phyloP scores from a whole-genome alignment of 176 grass and related monocot genomes.

The Oryza meyeriana region DNA sequence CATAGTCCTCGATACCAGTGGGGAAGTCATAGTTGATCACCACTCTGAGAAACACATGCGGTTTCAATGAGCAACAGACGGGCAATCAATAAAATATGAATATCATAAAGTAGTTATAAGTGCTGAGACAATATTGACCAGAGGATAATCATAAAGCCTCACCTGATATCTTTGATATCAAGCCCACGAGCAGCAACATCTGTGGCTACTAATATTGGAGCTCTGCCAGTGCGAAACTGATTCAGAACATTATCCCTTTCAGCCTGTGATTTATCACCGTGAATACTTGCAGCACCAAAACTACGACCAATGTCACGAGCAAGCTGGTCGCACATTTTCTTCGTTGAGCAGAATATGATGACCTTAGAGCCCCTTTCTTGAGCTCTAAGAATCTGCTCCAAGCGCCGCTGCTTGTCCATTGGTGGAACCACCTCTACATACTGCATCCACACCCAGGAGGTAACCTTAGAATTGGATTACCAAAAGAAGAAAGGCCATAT shows the following conservation, averaged over 20 bases:
- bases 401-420: conserved; percentile 76
- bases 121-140: conserved; percentile 2
- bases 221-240: conserved; percentile 80
- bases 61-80: conserved; percentile 21
- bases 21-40: conserved; percentile 99
- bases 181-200: conserved; percentile 97
- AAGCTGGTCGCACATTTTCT: conserved; percentile 88
- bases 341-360: conserved; percentile 96
- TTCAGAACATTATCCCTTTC: conserved; percentile 88
- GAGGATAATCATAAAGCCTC: conserved; percentile 3
- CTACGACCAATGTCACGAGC: conserved; percentile 67
- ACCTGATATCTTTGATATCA: conserved; percentile 98
- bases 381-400: conserved; percentile 94
- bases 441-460: conserved; percentile 35
- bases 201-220: conserved; percentile 93
- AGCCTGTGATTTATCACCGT: conserved; percentile 86
- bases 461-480: conserved; percentile 13
- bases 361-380: conserved; percentile 94
- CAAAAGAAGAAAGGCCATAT: conserved; percentile 20
- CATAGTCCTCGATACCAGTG: conserved; percentile 90
- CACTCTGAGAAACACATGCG: conserved; percentile 54
- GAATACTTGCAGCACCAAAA: conserved; percentile 85
- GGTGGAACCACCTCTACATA: conserved; percentile 81
- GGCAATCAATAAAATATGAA: conserved; percentile 2
- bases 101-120: not conserved